Evolutionary conservation across 345 rosid genomes (phyloP).

Genomic region (Pistacia atlantica): DNA sequence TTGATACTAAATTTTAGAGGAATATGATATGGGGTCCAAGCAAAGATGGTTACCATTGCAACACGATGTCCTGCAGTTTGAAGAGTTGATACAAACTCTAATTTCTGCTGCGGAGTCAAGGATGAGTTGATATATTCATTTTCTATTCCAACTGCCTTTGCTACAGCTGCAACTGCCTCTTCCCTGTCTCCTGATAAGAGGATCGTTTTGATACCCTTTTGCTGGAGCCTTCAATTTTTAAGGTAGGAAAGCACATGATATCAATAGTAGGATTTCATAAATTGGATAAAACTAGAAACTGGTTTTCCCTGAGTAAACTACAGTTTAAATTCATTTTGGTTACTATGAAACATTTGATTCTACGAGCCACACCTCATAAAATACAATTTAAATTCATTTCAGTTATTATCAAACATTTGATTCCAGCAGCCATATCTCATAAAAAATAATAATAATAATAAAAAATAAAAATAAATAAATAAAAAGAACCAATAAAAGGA

Average conservation of each 20-base stretch:
- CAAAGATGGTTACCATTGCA: constrained; percentile 67
- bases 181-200: constrained; percentile 96
- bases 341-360: neutral
- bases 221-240: constrained; percentile 58
- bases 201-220: constrained; percentile 78
- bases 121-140: constrained; percentile 65
- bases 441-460: too few relatives aligned
- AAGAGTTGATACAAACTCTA: constrained; percentile 64
- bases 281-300: neutral
- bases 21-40: neutral
- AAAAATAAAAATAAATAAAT: too few relatives aligned
- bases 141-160: constrained; percentile 69
- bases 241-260: constrained; percentile 12
- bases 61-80: constrained; percentile 78
- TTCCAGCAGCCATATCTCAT: neutral
- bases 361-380: neutral
- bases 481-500: neutral
- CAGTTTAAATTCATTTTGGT: neutral
- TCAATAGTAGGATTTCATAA: neutral
- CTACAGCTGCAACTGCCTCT: constrained; percentile 91
- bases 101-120: constrained; percentile 76
- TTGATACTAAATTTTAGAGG: constrained; percentile 12
- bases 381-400: neutral
- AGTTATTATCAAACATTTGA: neutral
- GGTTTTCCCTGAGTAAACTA: neutral